Conservation (phyloP, 768 basidiomycete species). For the Suillus tomentosus region DNA sequence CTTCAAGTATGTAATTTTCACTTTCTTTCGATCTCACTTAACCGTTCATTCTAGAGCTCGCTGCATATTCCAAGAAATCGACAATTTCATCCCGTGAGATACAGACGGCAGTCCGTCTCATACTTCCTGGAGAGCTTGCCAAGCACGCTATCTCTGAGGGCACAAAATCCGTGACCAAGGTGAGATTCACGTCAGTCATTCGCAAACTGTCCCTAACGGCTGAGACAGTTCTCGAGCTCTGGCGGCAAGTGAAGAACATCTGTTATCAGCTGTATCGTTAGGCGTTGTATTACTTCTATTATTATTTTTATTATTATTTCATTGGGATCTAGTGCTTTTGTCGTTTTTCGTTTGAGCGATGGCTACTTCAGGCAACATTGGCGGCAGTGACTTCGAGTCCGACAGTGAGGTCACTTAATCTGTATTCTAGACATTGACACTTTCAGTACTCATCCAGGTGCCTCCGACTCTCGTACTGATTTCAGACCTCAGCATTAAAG, state of each 20-base stretch:
- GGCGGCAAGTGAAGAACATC: conserved; percentile 55
- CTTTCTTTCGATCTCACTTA: conserved; percentile 5
- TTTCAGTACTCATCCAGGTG: not conserved
- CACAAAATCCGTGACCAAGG: conserved; percentile 89
- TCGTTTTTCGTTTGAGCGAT: not conserved
- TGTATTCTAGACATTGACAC: not conserved
- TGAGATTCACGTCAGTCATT: conserved; percentile 29
- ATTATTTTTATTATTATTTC: conserved; percentile 1
- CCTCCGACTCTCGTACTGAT: not conserved
- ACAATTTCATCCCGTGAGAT: conserved; percentile 99
- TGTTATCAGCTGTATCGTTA: conserved; percentile 29
- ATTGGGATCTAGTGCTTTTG: conserved; percentile 3
- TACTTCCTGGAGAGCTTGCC: conserved; percentile 94
- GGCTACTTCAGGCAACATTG: not conserved
- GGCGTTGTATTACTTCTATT: conserved; percentile 18
- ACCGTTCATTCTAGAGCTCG: conserved; percentile 66
- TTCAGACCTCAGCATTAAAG: not conserved
- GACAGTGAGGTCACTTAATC: not conserved
- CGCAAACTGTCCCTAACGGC: conserved; percentile 15
- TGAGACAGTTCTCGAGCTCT: conserved; percentile 66
- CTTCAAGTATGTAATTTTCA: conserved; percentile 64
- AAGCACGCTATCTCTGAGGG: conserved; percentile 80
- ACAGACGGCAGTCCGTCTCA: conserved; percentile 94
- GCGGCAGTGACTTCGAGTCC: not conserved
- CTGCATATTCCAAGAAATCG: conserved; percentile 97